phyloP scores from a whole-genome alignment of 371 early-diverging fungal species.

The Mucor lusitanicus region DNA sequence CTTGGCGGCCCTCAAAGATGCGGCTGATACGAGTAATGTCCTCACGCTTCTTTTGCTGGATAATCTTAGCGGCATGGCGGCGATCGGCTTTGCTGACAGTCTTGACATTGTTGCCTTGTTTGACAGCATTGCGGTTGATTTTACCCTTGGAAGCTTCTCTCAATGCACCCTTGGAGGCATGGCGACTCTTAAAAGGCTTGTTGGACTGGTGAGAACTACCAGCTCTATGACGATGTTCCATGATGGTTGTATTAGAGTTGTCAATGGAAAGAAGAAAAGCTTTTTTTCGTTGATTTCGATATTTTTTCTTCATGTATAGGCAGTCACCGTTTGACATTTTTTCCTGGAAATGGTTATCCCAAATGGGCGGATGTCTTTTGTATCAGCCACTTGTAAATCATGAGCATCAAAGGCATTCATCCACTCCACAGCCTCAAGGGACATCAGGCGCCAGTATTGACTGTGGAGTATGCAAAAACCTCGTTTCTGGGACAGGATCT shows the following conservation, averaged over 20 bases:
- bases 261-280: slow-evolving; percentile 8
- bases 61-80: slow-evolving; percentile 77
- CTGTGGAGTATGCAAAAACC: slow-evolving; percentile 17
- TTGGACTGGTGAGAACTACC: slow-evolving; percentile 85
- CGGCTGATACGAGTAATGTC: slow-evolving; percentile 69
- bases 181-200: slow-evolving; percentile 93
- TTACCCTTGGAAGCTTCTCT: slow-evolving; percentile 86
- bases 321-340: slow-evolving; percentile 11
- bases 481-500: slow-evolving; percentile 22
- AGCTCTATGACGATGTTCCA: slow-evolving; percentile 61
- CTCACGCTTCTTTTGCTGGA: slow-evolving; percentile 83
- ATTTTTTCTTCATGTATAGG: not conserved
- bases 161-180: slow-evolving; percentile 79
- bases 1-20: slow-evolving; percentile 81
- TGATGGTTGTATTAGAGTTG: slow-evolving; percentile 11
- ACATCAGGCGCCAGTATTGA: slow-evolving; percentile 24
- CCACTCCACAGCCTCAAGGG: slow-evolving; percentile 23
- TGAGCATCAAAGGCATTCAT: slow-evolving; percentile 6
- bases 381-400: slow-evolving; percentile 7
- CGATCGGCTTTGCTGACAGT: slow-evolving; percentile 75
- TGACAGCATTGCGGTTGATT: slow-evolving; percentile 66
- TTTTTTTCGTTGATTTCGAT: slow-evolving; percentile 7
- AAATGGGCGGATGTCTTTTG: not conserved
- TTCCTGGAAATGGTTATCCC: not conserved
- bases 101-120: slow-evolving; percentile 48